A percentile compares a stretch with the other conserved stretches of the same genome.
Evolutionary conservation across 768 basidiomycete species (phyloP).

Genomic region (Agrocybe praecox): DNA sequence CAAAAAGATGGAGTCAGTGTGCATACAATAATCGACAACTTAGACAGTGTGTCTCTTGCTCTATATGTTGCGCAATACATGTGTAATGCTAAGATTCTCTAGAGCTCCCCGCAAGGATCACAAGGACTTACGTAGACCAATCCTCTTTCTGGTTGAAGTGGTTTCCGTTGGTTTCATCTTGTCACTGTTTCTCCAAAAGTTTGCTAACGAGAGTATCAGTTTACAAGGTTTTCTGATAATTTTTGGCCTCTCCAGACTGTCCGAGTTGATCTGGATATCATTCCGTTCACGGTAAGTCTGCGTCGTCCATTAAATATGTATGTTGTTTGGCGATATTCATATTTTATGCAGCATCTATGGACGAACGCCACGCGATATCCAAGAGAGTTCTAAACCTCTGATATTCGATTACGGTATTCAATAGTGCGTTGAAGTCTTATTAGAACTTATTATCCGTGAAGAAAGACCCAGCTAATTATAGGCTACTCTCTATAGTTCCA

Average conservation of each 20-base stretch:
- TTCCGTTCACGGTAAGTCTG: constrained; percentile 62
- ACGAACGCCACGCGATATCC: constrained; percentile 50
- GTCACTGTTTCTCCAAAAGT: background rate
- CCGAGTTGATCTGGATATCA: constrained; percentile 73
- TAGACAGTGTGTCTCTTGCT: constrained; percentile 30
- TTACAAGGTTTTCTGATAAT: constrained; percentile 81
- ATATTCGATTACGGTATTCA: constrained; percentile 88
- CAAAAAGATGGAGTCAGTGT: constrained; percentile 24
- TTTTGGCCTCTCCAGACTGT: constrained; percentile 83
- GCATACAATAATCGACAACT: constrained; percentile 29
- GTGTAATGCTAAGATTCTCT: background rate
- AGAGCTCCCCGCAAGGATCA: constrained; percentile 68
- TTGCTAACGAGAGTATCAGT: constrained; percentile 32
- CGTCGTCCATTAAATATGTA: constrained; percentile 35
- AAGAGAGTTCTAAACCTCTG: constrained; percentile 51
- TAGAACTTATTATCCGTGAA: background rate
- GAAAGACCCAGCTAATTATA: background rate
- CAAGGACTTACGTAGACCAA: constrained; percentile 79
- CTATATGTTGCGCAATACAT: background rate
- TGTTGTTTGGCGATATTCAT: background rate
- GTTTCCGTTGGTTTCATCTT: constrained; percentile 62
- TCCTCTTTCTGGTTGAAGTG: constrained; percentile 81
- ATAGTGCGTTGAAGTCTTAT: constrained; percentile 60
- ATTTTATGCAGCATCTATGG: constrained; percentile 63
- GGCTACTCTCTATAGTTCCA: constrained; percentile 21